phyloP scores from a whole-genome alignment of 2,329 filamentous ascomycete genomes.

The Trichoderma sp. region DNA sequence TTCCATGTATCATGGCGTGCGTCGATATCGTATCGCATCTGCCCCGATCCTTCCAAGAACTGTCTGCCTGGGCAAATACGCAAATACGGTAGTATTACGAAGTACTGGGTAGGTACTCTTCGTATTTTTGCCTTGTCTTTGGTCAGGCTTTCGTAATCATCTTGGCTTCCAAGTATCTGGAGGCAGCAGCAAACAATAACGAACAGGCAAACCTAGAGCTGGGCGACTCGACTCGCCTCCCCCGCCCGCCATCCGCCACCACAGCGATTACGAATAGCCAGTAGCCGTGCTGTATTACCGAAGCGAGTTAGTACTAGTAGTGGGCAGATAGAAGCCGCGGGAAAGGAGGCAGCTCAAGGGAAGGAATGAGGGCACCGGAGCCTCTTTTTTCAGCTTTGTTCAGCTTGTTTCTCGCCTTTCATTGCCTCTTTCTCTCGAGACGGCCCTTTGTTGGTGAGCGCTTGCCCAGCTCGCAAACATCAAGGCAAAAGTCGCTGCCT shows the following conservation, averaged over 20 bases:
- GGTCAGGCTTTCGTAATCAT: neutral
- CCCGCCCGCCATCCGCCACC: neutral
- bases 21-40: neutral
- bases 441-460: neutral
- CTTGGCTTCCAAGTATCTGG: neutral
- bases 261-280: neutral
- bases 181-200: neutral
- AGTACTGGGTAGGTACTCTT: neutral
- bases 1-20: neutral
- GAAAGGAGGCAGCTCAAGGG: neutral
- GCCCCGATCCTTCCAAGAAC: neutral
- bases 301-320: neutral
- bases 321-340: neutral
- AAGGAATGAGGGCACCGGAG: neutral
- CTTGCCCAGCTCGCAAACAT: neutral
- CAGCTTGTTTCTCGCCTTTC: neutral
- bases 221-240: conserved; percentile 1
- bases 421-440: neutral
- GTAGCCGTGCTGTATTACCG: neutral
- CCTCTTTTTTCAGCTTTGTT: neutral
- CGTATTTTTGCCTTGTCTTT: neutral
- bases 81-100: neutral
- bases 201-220: neutral
- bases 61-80: neutral
- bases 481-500: neutral